Evolutionary conservation across 805 yeast species (phyloP), one percentile per base, ranked within the genome.

Genomic region (Barnettozyma siamensis): DNA sequence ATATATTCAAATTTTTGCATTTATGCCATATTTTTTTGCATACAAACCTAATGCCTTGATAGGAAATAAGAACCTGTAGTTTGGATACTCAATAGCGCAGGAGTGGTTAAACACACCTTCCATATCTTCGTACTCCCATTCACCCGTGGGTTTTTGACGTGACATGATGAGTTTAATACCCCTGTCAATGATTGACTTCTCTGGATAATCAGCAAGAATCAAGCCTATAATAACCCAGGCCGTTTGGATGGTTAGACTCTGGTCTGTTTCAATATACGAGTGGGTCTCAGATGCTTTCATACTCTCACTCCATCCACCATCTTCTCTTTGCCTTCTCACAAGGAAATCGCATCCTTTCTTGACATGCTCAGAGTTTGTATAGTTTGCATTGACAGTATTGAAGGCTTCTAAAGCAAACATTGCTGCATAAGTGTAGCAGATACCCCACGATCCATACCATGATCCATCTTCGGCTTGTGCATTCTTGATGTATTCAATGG

Each of bases 381-480:
- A 91, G 2, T 55, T 65, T 43, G 73, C 72, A 1, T 80, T 86
- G 21, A 83, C 82, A 4, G 91, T 76, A 21, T 77, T 68, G 37
- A 93, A 69, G 0, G 98, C 98, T 53, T 93, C 99, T 23, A 93
- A 63, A 0, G 99, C 99, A 74, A 93, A 93, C 99, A 93, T 93
- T 2, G 88, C 85, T 0, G 98, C 98, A 62, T 93, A 93, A 0
- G 96, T 86, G 58, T 73, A 88, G 59, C 99, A 93, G 5, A 93
- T 81, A 29, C 99, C 99, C 99, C 99, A 93, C 31, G 88, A 80
- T 1, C 99, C 99, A 60, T 89, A 94, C 98, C 98, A 93, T 12
- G 95, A 80, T 0, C 99, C 99, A 61, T 93, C 96, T 0, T 57
- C 54, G 33, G 70, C 67, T 62, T 93, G 99, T 2, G 76, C 75